Conservation (phyloP, 768 basidiomycete genomes). For the Podaxis sp. region DNA sequence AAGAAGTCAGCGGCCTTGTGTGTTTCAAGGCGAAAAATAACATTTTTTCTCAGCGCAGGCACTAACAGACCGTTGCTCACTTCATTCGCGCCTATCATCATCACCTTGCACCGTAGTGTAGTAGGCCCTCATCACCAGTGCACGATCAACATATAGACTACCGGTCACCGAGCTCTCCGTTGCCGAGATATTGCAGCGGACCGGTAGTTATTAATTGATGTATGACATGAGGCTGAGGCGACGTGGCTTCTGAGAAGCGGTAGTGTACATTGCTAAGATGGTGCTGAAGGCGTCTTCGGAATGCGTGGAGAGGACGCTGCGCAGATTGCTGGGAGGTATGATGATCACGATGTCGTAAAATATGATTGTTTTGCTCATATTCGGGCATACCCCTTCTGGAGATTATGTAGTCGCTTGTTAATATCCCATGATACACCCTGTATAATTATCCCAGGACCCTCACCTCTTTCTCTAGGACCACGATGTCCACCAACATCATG, state of each 20-base stretch:
- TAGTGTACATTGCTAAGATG: too few relatives aligned
- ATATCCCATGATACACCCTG: neutral
- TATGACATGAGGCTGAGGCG: too few relatives aligned
- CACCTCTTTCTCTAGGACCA: constrained; percentile 14
- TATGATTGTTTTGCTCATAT: neutral
- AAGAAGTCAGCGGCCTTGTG: neutral
- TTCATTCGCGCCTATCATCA: neutral
- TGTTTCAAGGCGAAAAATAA: neutral
- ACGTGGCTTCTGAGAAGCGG: too few relatives aligned
- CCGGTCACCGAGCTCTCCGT: too few relatives aligned
- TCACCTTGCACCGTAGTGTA: too few relatives aligned
- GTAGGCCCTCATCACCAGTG: too few relatives aligned
- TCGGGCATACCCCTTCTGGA: too few relatives aligned
- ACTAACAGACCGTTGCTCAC: neutral
- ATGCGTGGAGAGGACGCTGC: neutral
- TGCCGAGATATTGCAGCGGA: too few relatives aligned
- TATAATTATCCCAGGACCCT: neutral
- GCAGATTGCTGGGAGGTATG: neutral
- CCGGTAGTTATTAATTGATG: too few relatives aligned
- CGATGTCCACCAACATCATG: constrained; percentile 17
- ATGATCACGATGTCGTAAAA: neutral
- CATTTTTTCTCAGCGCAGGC: neutral
- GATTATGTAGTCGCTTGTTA: neutral
- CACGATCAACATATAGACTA: too few relatives aligned
- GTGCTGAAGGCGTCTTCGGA: too few relatives aligned